Conservation (phyloP, 805 yeast genomes). For the Barnettozyma siamensis region DNA sequence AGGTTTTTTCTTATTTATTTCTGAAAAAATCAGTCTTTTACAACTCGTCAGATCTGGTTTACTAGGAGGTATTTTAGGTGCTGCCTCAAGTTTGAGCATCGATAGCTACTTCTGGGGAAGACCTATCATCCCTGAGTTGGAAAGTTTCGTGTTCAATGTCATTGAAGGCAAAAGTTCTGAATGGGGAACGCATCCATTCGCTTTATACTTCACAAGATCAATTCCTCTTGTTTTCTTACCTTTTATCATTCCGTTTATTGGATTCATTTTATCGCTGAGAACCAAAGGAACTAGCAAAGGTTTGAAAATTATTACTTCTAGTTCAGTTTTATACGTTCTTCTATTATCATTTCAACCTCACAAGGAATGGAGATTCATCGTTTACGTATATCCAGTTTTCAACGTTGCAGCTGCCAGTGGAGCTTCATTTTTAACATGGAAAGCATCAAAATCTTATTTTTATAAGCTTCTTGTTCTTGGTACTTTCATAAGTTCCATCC, state of each 20-base stretch:
- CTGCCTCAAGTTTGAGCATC: constrained; percentile 38
- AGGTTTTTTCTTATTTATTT: constrained; percentile 38
- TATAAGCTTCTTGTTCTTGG: constrained; percentile 13
- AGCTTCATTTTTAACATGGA: constrained; percentile 31
- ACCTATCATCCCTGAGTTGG: constrained; percentile 66
- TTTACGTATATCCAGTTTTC: constrained; percentile 67
- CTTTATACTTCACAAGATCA: constrained; percentile 54
- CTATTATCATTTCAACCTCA: constrained; percentile 80
- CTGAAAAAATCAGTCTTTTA: constrained; percentile 40
- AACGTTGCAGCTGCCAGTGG: constrained; percentile 62
- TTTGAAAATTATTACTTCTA: constrained; percentile 41
- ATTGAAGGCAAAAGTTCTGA: constrained; percentile 63
- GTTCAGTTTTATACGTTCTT: constrained; percentile 50
- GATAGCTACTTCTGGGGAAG: constrained; percentile 77
- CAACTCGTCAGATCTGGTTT: constrained; percentile 35
- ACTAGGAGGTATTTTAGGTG: constrained; percentile 50
- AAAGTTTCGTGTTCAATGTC: constrained; percentile 69
- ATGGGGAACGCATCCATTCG: constrained; percentile 84
- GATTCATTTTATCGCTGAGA: constrained; percentile 32
- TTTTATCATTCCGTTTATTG: constrained; percentile 38
- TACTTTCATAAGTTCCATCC: constrained; percentile 23
- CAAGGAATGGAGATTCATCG: constrained; percentile 90
- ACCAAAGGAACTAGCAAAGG: constrained; percentile 28
- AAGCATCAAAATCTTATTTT: constrained; percentile 11
- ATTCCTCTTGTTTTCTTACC: constrained; percentile 37